phyloP scores from a whole-genome alignment of 768 basidiomycete species.

The Tricholoma sp. region DNA sequence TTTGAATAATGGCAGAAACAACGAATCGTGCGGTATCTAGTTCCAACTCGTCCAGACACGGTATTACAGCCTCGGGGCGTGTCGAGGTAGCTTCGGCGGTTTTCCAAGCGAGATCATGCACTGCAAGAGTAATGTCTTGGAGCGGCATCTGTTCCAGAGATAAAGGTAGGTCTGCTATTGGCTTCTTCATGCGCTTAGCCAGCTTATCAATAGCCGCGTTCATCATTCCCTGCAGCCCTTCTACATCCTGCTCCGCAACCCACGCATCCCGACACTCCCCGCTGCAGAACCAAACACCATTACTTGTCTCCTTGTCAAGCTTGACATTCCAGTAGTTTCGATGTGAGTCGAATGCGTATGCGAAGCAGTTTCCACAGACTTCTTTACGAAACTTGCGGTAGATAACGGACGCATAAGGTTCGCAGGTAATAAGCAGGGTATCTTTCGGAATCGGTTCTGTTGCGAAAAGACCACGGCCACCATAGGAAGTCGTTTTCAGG shows the following conservation, averaged over 20 bases:
- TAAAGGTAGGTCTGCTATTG: constrained; percentile 12
- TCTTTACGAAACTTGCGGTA: constrained; percentile 62
- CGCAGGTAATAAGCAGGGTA: constrained; percentile 38
- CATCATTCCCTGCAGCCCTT: constrained; percentile 24
- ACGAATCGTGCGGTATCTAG: constrained; percentile 55
- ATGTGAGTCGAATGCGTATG: constrained; percentile 49
- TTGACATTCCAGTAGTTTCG: constrained; percentile 43
- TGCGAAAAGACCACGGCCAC: constrained; percentile 53
- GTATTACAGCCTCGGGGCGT: constrained; percentile 13
- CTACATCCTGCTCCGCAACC: constrained; percentile 29
- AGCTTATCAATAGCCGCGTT: constrained; percentile 33
- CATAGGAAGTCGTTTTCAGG: constrained; percentile 32
- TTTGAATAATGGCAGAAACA: constrained; percentile 44
- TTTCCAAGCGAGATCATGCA: constrained; percentile 44
- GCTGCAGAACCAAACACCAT: constrained; percentile 55
- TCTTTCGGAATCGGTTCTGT: constrained; percentile 33
- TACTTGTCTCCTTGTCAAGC: constrained; percentile 16
- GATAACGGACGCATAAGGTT: constrained; percentile 54
- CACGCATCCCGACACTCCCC: constrained; percentile 41
- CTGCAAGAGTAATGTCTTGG: constrained; percentile 30
- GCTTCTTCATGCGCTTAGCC: constrained; percentile 21
- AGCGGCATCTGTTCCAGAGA: constrained; percentile 20
- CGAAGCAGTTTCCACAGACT: constrained; percentile 62
- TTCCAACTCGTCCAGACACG: constrained; percentile 46
- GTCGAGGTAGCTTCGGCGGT: constrained; percentile 27